Percentiles rank a stretch among this genome's conserved stretches.
Evolutionary conservation across 805 yeast species (phyloP).

Genomic region (Aciculoconidium aculeatum): DNA sequence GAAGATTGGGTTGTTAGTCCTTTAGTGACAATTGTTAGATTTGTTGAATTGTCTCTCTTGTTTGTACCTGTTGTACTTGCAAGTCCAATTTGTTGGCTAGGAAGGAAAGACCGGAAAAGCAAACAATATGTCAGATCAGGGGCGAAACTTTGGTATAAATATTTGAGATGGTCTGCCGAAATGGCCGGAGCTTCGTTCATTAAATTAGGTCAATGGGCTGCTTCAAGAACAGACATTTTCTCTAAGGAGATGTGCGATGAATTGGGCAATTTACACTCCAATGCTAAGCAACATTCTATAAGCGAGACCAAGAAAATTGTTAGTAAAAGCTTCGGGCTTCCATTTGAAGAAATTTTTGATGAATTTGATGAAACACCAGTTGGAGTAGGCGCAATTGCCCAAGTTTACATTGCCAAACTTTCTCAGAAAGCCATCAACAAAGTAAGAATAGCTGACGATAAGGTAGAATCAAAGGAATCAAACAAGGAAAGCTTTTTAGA

Average conservation of each 20-base stretch:
- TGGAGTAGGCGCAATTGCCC: constrained; percentile 99
- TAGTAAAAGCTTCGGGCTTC: constrained; percentile 47
- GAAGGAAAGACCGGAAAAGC: constrained; percentile 33
- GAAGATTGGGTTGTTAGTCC: constrained; percentile 66
- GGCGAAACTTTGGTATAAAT: constrained; percentile 61
- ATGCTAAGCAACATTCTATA: constrained; percentile 70
- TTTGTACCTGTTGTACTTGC: constrained; percentile 64
- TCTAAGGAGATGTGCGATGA: constrained; percentile 73
- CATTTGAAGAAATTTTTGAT: constrained; percentile 73
- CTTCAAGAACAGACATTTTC: constrained; percentile 91
- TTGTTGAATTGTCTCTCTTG: constrained; percentile 57
- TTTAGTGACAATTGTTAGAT: constrained; percentile 57
- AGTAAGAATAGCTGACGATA: constrained; percentile 28
- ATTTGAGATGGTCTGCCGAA: constrained; percentile 65
- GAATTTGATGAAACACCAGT: constrained; percentile 70
- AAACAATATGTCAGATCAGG: constrained; percentile 45
- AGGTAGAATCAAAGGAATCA: constrained; percentile 9
- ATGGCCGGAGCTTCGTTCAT: constrained; percentile 88
- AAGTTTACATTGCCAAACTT: constrained; percentile 76
- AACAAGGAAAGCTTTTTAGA: constrained; percentile 21
- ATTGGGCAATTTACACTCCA: constrained; percentile 72
- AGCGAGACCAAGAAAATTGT: constrained; percentile 54
- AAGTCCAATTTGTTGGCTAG: constrained; percentile 62
- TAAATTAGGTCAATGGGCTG: constrained; percentile 98
- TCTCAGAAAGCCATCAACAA: constrained; percentile 39